Evolutionary conservation across 2,329 filamentous ascomycete genomes (phyloP), one percentile per base, ranked within the genome.

Genomic region (Paecilomyces variotii): DNA sequence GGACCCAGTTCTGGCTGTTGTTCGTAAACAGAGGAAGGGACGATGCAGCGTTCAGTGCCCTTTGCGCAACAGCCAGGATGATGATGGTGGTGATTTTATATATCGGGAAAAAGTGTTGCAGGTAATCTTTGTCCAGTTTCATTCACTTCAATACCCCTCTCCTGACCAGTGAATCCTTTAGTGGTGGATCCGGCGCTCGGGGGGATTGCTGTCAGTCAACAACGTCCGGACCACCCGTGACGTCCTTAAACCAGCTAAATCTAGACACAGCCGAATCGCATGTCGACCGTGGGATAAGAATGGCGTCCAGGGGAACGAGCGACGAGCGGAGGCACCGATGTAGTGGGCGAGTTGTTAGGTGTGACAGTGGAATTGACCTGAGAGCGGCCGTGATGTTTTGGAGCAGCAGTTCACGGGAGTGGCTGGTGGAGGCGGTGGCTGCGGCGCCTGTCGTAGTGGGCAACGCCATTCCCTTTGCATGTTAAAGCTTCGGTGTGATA

Each of bases 371-470:
- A 34, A 28, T 14, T 28, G 54, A 55, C 24, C 50, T 52, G 50
- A 52, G 26, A 28, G 24, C 49, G 24, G 54, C 39, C 45, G 58
- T 45, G 57, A 67, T 67, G 65, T 71, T 65, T 69, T 69, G 35
- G 67, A 56, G 58, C 24, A 30, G 55, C 35, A 56, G 61, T 35
- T 63, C 58, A 32, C 53, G 57, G 39, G 39, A 50, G 53, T 32
- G 56, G 28, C 53, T 45, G 54, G 59, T 51, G 56, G 35, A 49
- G 32, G 50, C 34, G 52, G 63, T 67, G 65, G 64, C 61, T 65
- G 62, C 57, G 60, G 57, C 61, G 63, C 64, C 63, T 62, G 68
- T 70, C 65, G 68, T 70, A 65, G 67, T 63, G 68, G 68, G 68
- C 68, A 70, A 70, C 68, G 61, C 59, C 60, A 63, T 61, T 66